Evolutionary conservation across 306 rosid genomes (phyloP).

Genomic region (Hippophae gyantsensis): DNA sequence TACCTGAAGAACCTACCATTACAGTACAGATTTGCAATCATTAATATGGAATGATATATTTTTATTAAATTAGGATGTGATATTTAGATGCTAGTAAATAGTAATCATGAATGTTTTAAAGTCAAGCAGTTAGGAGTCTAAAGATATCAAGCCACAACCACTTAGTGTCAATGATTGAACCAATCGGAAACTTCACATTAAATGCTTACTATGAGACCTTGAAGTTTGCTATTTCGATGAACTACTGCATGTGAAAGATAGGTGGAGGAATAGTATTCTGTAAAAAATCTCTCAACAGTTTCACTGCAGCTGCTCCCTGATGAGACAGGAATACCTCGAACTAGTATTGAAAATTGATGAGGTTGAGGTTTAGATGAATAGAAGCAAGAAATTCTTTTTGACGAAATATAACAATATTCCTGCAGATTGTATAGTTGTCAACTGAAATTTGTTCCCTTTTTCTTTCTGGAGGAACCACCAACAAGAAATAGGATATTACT

Average conservation of each 20-base stretch:
- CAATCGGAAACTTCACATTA: not conserved
- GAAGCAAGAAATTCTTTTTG: conserved; percentile 50
- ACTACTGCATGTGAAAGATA: conserved; percentile 65
- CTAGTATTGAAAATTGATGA: conserved; percentile 51
- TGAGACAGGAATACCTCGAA: conserved; percentile 58
- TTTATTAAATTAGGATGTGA: too few relatives aligned
- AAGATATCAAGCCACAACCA: too few relatives aligned
- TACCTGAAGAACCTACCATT: too few relatives aligned
- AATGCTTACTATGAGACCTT: conserved; percentile 53
- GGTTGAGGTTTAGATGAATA: conserved; percentile 55
- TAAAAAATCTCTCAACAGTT: conserved; percentile 54
- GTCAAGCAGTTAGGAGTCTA: too few relatives aligned
- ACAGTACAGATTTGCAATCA: too few relatives aligned
- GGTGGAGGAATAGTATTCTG: conserved; percentile 61
- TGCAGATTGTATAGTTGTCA: conserved; percentile 12
- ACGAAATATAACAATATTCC: conserved; percentile 57
- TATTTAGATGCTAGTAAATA: too few relatives aligned
- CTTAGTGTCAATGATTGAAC: not conserved
- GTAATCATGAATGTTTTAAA: too few relatives aligned
- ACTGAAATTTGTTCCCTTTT: too few relatives aligned
- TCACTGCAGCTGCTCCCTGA: conserved; percentile 56
- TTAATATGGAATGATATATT: too few relatives aligned
- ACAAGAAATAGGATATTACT: conserved; percentile 26
- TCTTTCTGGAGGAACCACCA: too few relatives aligned
- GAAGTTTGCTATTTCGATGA: conserved; percentile 45